phyloP scores from a whole-genome alignment of 192 early-diverging fungal species.

The Coemansia sp. region DNA sequence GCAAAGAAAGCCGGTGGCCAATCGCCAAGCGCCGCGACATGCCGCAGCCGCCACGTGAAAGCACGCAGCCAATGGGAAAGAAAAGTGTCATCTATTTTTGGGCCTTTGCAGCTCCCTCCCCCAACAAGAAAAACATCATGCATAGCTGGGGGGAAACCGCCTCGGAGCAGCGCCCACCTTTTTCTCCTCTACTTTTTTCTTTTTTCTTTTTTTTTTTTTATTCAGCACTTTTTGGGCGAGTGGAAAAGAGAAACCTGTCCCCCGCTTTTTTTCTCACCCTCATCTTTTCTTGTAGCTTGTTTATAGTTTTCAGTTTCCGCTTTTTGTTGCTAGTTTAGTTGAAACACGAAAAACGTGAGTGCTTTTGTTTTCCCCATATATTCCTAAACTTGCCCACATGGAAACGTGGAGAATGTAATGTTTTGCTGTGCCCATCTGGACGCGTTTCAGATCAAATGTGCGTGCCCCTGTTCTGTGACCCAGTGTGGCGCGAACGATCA shows the following conservation, averaged over 20 bases:
- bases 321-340: conserved; percentile 27
- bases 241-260: background rate
- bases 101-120: background rate
- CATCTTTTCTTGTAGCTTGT: conserved; percentile 7
- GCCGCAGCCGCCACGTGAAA: conserved; percentile 30
- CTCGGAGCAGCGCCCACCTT: conserved; percentile 28
- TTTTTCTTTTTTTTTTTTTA: conserved; percentile 26
- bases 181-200: conserved; percentile 48
- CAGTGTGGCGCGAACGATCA: background rate
- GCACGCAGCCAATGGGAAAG: conserved; percentile 30
- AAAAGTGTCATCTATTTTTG: conserved; percentile 3
- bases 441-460: conserved; percentile 2
- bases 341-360: conserved; percentile 25
- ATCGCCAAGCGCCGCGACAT: conserved; percentile 33
- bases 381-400: background rate
- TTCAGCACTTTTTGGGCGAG: conserved; percentile 4
- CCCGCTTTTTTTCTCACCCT: conserved; percentile 3
- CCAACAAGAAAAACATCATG: conserved; percentile 5
- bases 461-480: background rate
- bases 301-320: conserved; percentile 8
- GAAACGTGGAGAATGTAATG: conserved; percentile 3
- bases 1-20: conserved; percentile 16
- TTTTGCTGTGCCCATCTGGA: conserved; percentile 6
- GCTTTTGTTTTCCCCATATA: background rate
- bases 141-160: conserved; percentile 17